These are phyloP conservation scores for Dendrostoma leiphaemia DNA, from an alignment of 2,329 filamentous ascomycete genomes.

Conservation along the genomic window DNA sequence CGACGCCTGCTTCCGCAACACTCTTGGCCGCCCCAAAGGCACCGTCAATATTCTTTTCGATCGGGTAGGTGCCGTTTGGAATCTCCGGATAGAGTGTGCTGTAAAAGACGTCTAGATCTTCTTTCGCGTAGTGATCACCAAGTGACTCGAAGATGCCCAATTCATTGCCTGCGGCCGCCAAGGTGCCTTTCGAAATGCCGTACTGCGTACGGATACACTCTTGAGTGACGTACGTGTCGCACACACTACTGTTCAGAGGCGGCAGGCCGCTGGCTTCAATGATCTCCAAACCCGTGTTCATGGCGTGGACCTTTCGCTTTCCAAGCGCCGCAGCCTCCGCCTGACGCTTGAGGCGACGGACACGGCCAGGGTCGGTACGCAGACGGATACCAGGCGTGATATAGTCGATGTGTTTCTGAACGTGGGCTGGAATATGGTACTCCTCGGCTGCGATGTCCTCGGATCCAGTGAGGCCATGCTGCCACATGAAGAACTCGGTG, in stretches of 20 bases:
- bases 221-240: slow-evolving; percentile 12
- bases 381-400: slow-evolving; percentile 52
- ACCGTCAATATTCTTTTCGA: slow-evolving; percentile 23
- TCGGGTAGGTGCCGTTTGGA: slow-evolving; percentile 26
- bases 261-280: slow-evolving; percentile 2
- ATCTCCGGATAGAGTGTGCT: slow-evolving; percentile 15
- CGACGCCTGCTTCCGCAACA: slow-evolving; percentile 20
- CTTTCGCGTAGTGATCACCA: slow-evolving; percentile 7
- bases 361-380: slow-evolving; percentile 20
- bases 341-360: slow-evolving; percentile 12
- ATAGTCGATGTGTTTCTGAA: slow-evolving; percentile 49
- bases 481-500: slow-evolving; percentile 38
- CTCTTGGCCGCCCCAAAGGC: slow-evolving; percentile 17
- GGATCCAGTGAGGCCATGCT: slow-evolving; percentile 34
- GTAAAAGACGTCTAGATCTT: slow-evolving; percentile 9
- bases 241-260: slow-evolving; percentile 6
- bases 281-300: slow-evolving; percentile 6
- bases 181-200: slow-evolving; percentile 5
- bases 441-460: slow-evolving; percentile 35
- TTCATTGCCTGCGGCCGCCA: slow-evolving; percentile 5
- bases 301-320: slow-evolving; percentile 13
- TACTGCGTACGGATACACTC: slow-evolving; percentile 12
- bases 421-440: slow-evolving; percentile 45
- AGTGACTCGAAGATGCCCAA: slow-evolving; percentile 12
- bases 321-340: slow-evolving; percentile 7